Base-by-base conservation (phyloP, 2,329 filamentous ascomycete species). In the Exophiala bonariae region DNA sequence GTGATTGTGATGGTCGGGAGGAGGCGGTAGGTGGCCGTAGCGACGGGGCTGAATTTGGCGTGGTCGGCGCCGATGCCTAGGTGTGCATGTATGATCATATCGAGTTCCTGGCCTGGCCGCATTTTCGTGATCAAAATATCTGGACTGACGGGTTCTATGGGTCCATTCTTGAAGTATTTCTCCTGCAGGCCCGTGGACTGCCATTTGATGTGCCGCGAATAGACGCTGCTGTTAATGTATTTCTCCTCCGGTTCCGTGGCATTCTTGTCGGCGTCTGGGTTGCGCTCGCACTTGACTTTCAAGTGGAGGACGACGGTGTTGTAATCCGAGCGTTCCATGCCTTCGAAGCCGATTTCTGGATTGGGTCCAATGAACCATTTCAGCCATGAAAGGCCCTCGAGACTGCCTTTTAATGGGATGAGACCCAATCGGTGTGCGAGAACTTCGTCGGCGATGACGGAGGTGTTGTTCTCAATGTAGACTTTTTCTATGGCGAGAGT, bases 371-470 rank as follows among this genome's bases (percentile, higher is more conserved):
- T 82, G 70, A 82, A 90, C 84, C 87, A 95, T 65, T 83, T 84
- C 72, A 97, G 77, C 75, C 84, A 91, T 59, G 86, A 81, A 45
- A 99, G 76, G 41, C 88, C 91, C 45, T 87, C 79, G 56, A 84
- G 81, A 52, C 83, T 81, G 57, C 89, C 93, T 56, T 85, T 86
- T 59, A 99, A 85, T 14, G 95, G 93, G 44, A 99, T 86, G 36
- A 99, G 81, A 49, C 93, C 93, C 23, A 99, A 77, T 35, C 93
- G 81, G 67, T 93, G 88, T 13, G 91, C 86, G 41, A 99, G 83
- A 3, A 99, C 92, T 74, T 99, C 93, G 66, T 99, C 93, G 68
- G 97, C 92, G 62, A 99, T 93, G 28, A 99, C 90, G 4, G 89
- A 96, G 41, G 92, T 97, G 76, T 99, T 99, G 76, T 96, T 95